Evolutionary conservation across 495 filamentous ascomycete species (phyloP).

Genomic region (Podospora pseudoanserina): DNA sequence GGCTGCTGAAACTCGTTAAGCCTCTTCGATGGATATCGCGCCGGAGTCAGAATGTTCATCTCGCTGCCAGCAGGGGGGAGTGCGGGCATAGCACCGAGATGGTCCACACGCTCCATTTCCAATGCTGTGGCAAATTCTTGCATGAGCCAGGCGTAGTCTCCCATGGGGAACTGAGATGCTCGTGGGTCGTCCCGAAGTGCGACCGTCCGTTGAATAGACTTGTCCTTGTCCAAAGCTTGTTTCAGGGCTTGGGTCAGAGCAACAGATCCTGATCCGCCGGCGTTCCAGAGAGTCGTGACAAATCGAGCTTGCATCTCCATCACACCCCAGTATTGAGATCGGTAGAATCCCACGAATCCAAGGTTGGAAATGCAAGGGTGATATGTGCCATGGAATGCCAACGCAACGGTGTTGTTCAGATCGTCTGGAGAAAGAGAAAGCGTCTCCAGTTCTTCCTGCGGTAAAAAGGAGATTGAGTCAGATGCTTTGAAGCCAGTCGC

Average conservation of each 20-base stretch:
- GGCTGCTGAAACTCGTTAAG: constrained; percentile 18
- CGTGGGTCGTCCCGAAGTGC: constrained; percentile 39
- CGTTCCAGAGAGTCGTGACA: constrained; percentile 48
- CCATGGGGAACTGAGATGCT: constrained; percentile 72
- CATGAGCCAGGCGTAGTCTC: constrained; percentile 76
- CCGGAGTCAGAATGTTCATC: constrained; percentile 46
- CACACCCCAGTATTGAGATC: constrained; percentile 80
- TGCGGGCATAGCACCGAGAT: constrained; percentile 24
- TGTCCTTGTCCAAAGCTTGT: constrained; percentile 37
- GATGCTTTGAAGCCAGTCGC: constrained; percentile 73
- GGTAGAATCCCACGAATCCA: constrained; percentile 82
- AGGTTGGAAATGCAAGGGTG: constrained; percentile 58
- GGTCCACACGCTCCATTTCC: constrained; percentile 35
- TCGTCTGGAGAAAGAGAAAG: constrained; percentile 55
- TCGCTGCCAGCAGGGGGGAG: constrained; percentile 18
- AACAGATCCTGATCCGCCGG: constrained; percentile 22
- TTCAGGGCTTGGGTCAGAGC: constrained; percentile 25
- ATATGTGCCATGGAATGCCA: constrained; percentile 63
- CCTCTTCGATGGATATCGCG: constrained; percentile 36
- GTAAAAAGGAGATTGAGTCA: constrained; percentile 58
- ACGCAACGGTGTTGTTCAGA: constrained; percentile 60
- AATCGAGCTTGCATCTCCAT: constrained; percentile 84
- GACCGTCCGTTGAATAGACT: constrained; percentile 43
- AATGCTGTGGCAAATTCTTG: constrained; percentile 62
- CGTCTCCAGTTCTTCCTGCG: constrained; percentile 48